Evolutionary conservation across 176 grass and related monocot genomes (phyloP).

Genomic region (Ampelocalamus luodianensis): DNA sequence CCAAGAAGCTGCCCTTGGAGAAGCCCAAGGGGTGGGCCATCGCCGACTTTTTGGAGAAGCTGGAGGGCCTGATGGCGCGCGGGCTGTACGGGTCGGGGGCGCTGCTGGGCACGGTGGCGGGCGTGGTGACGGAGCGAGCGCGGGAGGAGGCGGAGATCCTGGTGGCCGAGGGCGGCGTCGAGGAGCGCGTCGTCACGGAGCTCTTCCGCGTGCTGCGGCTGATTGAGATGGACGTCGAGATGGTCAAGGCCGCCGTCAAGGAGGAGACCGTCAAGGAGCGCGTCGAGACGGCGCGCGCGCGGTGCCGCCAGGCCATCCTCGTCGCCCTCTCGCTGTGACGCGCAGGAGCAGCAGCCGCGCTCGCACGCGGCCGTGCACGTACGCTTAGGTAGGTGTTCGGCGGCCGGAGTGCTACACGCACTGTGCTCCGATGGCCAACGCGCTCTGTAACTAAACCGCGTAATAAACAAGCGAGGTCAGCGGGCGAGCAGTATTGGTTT

Average conservation of each 20-base stretch:
- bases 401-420: not conserved
- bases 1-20: slow-evolving; percentile 68
- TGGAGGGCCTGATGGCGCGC: slow-evolving; percentile 73
- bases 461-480: not conserved
- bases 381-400: not conserved
- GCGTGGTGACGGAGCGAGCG: slow-evolving; percentile 73
- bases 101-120: slow-evolving; percentile 66
- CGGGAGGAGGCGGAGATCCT: slow-evolving; percentile 78
- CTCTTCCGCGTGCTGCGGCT: slow-evolving; percentile 71
- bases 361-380: not conserved
- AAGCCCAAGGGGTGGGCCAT: slow-evolving; percentile 82
- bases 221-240: slow-evolving; percentile 88
- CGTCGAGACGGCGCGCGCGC: slow-evolving; percentile 71
- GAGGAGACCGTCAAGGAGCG: slow-evolving; percentile 83
- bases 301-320: slow-evolving; percentile 88
- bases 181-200: slow-evolving; percentile 77
- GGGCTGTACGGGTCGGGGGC: slow-evolving; percentile 55
- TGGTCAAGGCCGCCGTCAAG: slow-evolving; percentile 92
- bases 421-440: not conserved
- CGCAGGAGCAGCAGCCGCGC: no score
- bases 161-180: slow-evolving; percentile 63
- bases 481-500: not conserved
- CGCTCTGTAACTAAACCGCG: not conserved
- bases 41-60: slow-evolving; percentile 83
- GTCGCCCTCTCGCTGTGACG: slow-evolving; percentile 81